Conservation (phyloP, 306 rosid genomes). For the Hippophae rhamnoides region DNA sequence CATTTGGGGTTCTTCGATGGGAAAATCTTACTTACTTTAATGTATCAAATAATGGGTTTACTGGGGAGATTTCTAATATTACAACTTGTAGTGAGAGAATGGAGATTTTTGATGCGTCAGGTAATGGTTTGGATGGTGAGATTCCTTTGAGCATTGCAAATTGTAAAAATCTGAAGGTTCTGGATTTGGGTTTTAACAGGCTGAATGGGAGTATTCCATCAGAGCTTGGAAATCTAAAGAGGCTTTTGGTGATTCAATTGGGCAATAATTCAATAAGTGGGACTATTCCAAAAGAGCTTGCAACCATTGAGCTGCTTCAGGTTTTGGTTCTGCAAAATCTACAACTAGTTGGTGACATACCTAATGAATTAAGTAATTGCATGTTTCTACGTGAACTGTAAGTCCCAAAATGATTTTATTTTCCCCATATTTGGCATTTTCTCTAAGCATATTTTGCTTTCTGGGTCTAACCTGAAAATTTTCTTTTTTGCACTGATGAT, state of each 20-base stretch:
- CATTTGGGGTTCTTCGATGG: slow-evolving; percentile 52
- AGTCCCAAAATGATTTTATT: slow-evolving; percentile 30
- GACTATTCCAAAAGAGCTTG: slow-evolving; percentile 48
- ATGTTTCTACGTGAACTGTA: slow-evolving; percentile 82
- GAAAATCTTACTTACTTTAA: slow-evolving; percentile 63
- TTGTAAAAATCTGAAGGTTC: slow-evolving; percentile 60
- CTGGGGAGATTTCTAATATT: slow-evolving; percentile 55
- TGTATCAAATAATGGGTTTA: slow-evolving; percentile 53
- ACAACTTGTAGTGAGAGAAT: slow-evolving; percentile 53
- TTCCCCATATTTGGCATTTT: slow-evolving; percentile 19
- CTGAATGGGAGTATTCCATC: slow-evolving; percentile 61
- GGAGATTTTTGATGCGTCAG: slow-evolving; percentile 72
- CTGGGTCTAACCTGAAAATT: slow-evolving; percentile 20
- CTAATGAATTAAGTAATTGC: slow-evolving; percentile 61
- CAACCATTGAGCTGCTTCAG: slow-evolving; percentile 70
- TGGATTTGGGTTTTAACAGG: slow-evolving; percentile 63
- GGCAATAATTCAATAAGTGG: slow-evolving; percentile 70
- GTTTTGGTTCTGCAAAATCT: slow-evolving; percentile 76
- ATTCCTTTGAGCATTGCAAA: slow-evolving; percentile 65
- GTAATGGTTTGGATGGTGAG: slow-evolving; percentile 69
- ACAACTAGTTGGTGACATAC: slow-evolving; percentile 68
- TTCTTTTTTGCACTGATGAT: slow-evolving; percentile 23
- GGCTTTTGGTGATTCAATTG: slow-evolving; percentile 57
- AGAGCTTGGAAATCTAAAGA: slow-evolving; percentile 39
- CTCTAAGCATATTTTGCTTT: slow-evolving; percentile 13